These are phyloP conservation scores for Gastrolobium bilobum DNA, from an alignment of 306 rosid genomes.

Conservation along the genomic window DNA sequence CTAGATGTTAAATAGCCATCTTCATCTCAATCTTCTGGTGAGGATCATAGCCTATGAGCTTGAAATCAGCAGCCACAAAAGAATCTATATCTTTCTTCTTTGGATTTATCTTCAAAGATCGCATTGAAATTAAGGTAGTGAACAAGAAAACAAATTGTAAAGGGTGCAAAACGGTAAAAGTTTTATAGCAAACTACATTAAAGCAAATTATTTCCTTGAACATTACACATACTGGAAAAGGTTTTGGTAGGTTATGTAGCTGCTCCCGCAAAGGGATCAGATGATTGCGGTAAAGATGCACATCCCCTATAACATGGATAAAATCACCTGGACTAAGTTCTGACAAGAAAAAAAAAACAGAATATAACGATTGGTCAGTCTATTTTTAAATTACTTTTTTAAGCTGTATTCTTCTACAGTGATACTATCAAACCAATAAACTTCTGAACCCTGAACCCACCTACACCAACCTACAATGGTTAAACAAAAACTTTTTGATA, in stretches of 20 bases:
- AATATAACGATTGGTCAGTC: background rate
- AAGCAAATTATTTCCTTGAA: background rate
- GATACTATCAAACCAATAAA: background rate
- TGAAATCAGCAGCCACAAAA: constrained; percentile 73
- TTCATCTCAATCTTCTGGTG: constrained; percentile 84
- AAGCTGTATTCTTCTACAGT: background rate
- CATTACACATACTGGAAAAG: constrained; percentile 71
- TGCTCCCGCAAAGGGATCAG: constrained; percentile 83
- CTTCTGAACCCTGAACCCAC: background rate
- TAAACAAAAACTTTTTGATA: too few species aligned
- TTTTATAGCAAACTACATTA: background rate
- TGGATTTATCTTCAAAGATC: constrained; percentile 74
- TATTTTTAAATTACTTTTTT: too few species aligned
- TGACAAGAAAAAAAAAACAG: constrained; percentile 37
- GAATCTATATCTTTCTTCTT: constrained; percentile 75
- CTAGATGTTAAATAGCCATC: constrained; percentile 70
- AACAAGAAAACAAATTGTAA: background rate
- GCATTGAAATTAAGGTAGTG: constrained; percentile 28
- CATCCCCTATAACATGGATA: constrained; percentile 76
- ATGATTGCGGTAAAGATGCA: constrained; percentile 80
- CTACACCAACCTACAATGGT: too few species aligned
- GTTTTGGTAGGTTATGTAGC: constrained; percentile 78
- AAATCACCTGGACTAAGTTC: constrained; percentile 81
- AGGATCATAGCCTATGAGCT: constrained; percentile 76
- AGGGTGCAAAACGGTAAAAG: background rate